Evolutionary conservation across 2,329 filamentous ascomycete species (phyloP).

Genomic region (Stromatinia cepivora): DNA sequence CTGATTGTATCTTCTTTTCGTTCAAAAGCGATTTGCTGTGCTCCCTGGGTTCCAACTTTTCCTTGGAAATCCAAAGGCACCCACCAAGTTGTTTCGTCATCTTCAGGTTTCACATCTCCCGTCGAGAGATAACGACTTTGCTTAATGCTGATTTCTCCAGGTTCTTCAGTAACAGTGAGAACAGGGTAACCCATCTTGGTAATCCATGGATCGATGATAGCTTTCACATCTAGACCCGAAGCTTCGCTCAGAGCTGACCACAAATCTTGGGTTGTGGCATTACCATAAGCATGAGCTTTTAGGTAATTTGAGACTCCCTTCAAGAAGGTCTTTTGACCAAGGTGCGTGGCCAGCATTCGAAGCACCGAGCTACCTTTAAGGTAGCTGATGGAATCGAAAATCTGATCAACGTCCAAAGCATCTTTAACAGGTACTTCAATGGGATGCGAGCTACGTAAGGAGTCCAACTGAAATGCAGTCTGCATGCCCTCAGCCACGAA

Average conservation of each 20-base stretch:
- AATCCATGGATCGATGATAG: constrained; percentile 94
- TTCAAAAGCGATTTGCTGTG: constrained; percentile 68
- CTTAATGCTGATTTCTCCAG: constrained; percentile 76
- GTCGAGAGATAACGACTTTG: constrained; percentile 90
- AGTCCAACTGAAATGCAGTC: constrained; percentile 85
- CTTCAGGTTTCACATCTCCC: constrained; percentile 86
- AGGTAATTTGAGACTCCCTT: constrained; percentile 89
- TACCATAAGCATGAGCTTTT: constrained; percentile 81
- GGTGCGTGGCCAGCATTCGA: constrained; percentile 89
- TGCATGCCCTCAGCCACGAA: constrained; percentile 96
- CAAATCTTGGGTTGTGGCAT: constrained; percentile 88
- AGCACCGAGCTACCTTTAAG: constrained; percentile 95
- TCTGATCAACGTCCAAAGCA: constrained; percentile 94
- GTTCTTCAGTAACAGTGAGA: constrained; percentile 79
- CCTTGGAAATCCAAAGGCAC: constrained; percentile 84
- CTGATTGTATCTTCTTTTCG: constrained; percentile 75
- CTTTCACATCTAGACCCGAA: constrained; percentile 81
- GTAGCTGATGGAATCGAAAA: constrained; percentile 96
- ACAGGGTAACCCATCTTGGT: constrained; percentile 93
- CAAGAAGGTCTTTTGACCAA: constrained; percentile 85
- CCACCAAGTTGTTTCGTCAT: constrained; percentile 95
- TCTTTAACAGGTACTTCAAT: constrained; percentile 95
- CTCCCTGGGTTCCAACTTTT: constrained; percentile 62
- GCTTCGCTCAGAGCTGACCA: constrained; percentile 87
- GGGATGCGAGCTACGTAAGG: constrained; percentile 86